Evolutionary conservation across 768 basidiomycete genomes (phyloP).

Genomic region (Ramaria rubella): DNA sequence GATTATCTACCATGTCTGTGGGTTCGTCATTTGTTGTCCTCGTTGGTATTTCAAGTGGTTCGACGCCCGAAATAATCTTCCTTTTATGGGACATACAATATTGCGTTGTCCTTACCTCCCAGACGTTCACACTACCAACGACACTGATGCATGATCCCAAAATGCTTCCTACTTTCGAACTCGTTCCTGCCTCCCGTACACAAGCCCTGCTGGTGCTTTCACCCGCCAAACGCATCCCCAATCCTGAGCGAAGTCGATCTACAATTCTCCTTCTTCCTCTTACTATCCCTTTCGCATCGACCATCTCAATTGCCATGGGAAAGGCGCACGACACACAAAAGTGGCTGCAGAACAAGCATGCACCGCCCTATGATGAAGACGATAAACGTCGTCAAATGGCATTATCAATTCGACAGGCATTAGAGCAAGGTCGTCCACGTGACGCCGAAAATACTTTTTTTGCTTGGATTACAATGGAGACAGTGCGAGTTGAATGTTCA

Average conservation of each 20-base stretch:
- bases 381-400: slow-evolving; percentile 29
- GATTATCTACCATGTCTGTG: slow-evolving; percentile 1
- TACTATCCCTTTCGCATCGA: slow-evolving; percentile 46
- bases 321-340: slow-evolving; percentile 35
- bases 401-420: slow-evolving; percentile 30
- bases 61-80: slow-evolving; percentile 41
- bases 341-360: slow-evolving; percentile 36
- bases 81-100: slow-evolving; percentile 68
- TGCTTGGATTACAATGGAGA: slow-evolving; percentile 41
- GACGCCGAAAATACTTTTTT: slow-evolving; percentile 56
- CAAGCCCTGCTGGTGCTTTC: slow-evolving; percentile 51
- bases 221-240: slow-evolving; percentile 19
- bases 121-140: slow-evolving; percentile 45
- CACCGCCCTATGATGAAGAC: slow-evolving; percentile 13
- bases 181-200: slow-evolving; percentile 31
- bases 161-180: slow-evolving; percentile 23
- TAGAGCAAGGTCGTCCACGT: slow-evolving; percentile 40
- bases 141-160: slow-evolving; percentile 24
- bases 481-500: not conserved
- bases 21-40: slow-evolving; percentile 24
- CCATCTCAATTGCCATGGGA: slow-evolving; percentile 57
- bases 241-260: slow-evolving; percentile 30
- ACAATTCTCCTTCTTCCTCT: slow-evolving; percentile 56
- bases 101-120: slow-evolving; percentile 52
- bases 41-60: slow-evolving; percentile 31